Evolutionary conservation across 2,329 filamentous ascomycete species (phyloP).

Genomic region (Talaromyces rugulosus): DNA sequence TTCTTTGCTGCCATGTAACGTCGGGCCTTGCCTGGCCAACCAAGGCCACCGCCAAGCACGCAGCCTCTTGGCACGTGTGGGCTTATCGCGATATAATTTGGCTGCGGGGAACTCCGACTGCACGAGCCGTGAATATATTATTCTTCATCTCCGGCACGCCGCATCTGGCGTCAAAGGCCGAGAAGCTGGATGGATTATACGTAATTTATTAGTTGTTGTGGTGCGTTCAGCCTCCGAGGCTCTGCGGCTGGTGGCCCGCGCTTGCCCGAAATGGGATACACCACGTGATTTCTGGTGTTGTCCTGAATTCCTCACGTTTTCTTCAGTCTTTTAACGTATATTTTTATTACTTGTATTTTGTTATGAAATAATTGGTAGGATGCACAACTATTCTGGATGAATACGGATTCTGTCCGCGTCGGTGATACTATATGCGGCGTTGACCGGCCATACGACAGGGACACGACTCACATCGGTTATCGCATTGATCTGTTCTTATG

Average conservation of each 20-base stretch:
- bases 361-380: too few species aligned
- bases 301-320: not conserved
- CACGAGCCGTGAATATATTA: not conserved
- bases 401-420: not conserved
- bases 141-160: not conserved
- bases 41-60: not conserved
- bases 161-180: not conserved
- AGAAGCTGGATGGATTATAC: too few species aligned
- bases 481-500: too few species aligned
- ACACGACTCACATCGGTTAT: too few species aligned
- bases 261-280: not conserved
- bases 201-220: too few species aligned
- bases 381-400: not conserved
- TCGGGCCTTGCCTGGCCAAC: not conserved
- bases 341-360: not conserved
- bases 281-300: not conserved
- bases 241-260: not conserved
- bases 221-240: not conserved
- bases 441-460: too few species aligned
- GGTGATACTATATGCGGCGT: not conserved
- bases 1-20: not conserved
- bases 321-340: not conserved
- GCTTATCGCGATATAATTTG: not conserved
- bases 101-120: not conserved
- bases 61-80: not conserved